These are phyloP conservation scores for Spathaspora sp. DNA, from an alignment of 805 yeast species.

Conservation along the genomic window DNA sequence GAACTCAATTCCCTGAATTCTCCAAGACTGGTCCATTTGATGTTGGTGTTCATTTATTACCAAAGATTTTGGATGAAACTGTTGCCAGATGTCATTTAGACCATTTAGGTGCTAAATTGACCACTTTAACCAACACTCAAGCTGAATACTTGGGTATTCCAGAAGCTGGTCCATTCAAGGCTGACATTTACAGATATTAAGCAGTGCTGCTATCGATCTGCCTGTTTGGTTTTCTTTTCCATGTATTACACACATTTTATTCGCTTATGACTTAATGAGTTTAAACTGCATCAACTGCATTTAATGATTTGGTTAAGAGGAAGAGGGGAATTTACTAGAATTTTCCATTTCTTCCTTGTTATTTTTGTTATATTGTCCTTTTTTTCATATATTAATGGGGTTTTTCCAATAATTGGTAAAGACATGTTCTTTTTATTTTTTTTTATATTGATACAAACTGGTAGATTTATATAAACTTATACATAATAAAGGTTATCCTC, in stretches of 20 bases:
- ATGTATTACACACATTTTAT: constrained; percentile 5
- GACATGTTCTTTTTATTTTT: constrained; percentile 10
- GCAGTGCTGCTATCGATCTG: constrained; percentile 9
- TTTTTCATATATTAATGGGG: constrained; percentile 4
- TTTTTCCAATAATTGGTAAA: constrained; percentile 2
- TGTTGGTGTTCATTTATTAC: constrained; percentile 91
- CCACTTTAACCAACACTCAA: constrained; percentile 73
- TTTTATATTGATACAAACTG: constrained; percentile 19
- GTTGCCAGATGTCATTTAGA: constrained; percentile 95
- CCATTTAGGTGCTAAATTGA: constrained; percentile 88
- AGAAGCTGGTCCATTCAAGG: constrained; percentile 93
- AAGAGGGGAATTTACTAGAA: background rate
- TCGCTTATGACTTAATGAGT: constrained; percentile 5
- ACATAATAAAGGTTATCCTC: constrained; percentile 32
- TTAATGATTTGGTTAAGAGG: constrained; percentile 11
- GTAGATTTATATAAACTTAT: constrained; percentile 23
- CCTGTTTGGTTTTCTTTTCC: constrained; percentile 9
- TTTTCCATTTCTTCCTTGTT: background rate
- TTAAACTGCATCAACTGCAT: constrained; percentile 47
- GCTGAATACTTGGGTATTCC: constrained; percentile 93
- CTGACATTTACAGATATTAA: constrained; percentile 96
- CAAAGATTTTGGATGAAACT: constrained; percentile 97
- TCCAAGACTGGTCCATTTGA: constrained; percentile 88
- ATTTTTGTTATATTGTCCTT: background rate
- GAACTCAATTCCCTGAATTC: constrained; percentile 80